Base-by-base conservation (phyloP, 1,284 basidiomycete species). In the Ganoderma lingzhi region DNA sequence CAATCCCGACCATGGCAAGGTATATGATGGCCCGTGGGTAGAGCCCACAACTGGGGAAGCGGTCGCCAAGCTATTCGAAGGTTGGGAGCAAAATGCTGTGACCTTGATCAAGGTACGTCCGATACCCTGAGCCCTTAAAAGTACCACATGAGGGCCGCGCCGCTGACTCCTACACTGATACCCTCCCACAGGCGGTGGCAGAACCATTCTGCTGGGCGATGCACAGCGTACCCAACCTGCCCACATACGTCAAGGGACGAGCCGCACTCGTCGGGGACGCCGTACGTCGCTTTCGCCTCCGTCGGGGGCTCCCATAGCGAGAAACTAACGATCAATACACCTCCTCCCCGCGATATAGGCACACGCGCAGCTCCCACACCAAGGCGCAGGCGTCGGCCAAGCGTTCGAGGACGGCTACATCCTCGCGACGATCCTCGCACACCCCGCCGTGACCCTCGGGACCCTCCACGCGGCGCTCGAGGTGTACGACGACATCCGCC, bases 361-460 rank as follows among this genome's bases (percentile, higher is more conserved):
- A 2, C 72, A 73, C 61, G 64, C 68, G 12, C 70, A 71, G 80
- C 78, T 79, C 4, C 81, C 82, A 0, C 76, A 79, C 67, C 80
- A 81, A 67, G 81, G 78, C 2, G 80, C 81, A 19, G 82, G 82
- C 6, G 82, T 78, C 8, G 81, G 82, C 0, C 83, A 83, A 73
- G 81, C 80, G 1, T 80, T 83, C 55, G 82, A 82, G 69, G 72
- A 71, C 32, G 67, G 53, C 35, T 62, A 63, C 60, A 12, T 70
- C 10, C 72, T 73, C 42, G 66, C 60, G 2, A 6, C 10, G 0
- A 19, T 71, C n/a, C 63, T 71, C 15, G 61, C 51, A 1, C 68
- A 65, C 28, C 23, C 45, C 2, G 6, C 30, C 8, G 60, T 67
- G 30, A 65, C 45, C 17, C 44, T 9, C 10, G 39, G 30, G 9